A percentile compares a stretch with the other conserved stretches of the same genome.
These are phyloP conservation scores for Isatis tinctoria DNA, from an alignment of 345 rosid species.

Conservation along the genomic window DNA sequence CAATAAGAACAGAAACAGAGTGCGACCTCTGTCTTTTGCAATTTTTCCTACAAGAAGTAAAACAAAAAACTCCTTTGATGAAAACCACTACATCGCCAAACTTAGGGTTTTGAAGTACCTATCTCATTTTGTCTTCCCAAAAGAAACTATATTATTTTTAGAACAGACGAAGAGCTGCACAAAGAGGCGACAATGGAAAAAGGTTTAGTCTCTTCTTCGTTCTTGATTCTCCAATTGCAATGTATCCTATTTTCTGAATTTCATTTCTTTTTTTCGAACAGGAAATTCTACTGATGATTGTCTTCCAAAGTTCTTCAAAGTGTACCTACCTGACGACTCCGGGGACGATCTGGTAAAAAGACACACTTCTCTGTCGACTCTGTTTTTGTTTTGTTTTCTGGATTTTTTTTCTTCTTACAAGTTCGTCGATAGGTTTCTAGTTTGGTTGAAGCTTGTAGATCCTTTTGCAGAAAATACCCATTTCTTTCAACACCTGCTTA, in stretches of 20 bases:
- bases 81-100: neutral
- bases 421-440: neutral
- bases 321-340: conserved; percentile 6
- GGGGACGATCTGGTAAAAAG: conserved; percentile 23
- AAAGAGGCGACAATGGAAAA: conserved; percentile 5
- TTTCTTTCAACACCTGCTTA: conserved; percentile 6
- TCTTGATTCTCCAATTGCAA: neutral
- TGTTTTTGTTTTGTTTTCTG: neutral
- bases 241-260: neutral
- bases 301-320: conserved; percentile 29
- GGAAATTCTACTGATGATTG: neutral
- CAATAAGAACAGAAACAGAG: neutral
- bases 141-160: neutral
- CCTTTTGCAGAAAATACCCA: conserved; percentile 8
- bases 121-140: neutral
- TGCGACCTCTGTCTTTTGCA: conserved; percentile 5
- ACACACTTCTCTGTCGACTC: neutral
- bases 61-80: neutral
- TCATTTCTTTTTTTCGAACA: neutral
- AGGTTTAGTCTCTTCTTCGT: conserved; percentile 10
- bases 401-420: neutral
- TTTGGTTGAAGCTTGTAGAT: neutral
- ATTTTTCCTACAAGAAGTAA: neutral
- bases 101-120: neutral
- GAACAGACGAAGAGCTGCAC: neutral